A percentile compares a stretch with the other conserved stretches of the same genome.
These are phyloP conservation scores for Bonnemaisonia californica DNA, from an alignment of 31 red algal species.

Conservation along the genomic window DNA sequence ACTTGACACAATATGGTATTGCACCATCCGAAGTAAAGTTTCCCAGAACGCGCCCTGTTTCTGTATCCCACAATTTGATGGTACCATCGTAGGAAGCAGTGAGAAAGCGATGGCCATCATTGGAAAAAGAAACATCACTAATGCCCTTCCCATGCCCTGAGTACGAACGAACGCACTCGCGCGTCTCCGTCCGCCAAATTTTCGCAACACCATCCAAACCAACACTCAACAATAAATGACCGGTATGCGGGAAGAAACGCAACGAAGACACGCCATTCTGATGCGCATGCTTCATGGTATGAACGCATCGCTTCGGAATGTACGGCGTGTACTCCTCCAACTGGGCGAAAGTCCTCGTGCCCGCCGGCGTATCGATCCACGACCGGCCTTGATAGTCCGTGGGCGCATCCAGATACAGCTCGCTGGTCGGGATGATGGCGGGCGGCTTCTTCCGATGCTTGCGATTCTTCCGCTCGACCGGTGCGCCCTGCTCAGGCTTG, in stretches of 20 bases:
- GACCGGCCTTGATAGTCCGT: slow-evolving; percentile 55
- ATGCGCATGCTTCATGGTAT: slow-evolving; percentile 15
- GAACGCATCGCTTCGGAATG: slow-evolving; percentile 52
- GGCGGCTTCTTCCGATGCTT: not conserved
- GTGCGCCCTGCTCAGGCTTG: no score
- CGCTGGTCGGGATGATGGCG: slow-evolving; percentile 21
- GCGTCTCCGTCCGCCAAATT: slow-evolving; percentile 48
- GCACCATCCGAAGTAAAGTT: slow-evolving; percentile 22
- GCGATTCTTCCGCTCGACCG: not conserved
- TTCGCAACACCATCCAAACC: slow-evolving; percentile 65
- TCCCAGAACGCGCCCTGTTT: slow-evolving; percentile 57
- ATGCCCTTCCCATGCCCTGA: slow-evolving; percentile 64
- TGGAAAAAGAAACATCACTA: slow-evolving; percentile 53
- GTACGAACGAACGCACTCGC: slow-evolving; percentile 41
- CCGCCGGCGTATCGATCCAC: slow-evolving; percentile 30
- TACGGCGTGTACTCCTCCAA: slow-evolving; percentile 65
- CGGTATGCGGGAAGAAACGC: slow-evolving; percentile 56
- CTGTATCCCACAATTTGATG: slow-evolving; percentile 69
- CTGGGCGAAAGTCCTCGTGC: slow-evolving; percentile 33
- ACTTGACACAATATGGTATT: slow-evolving; percentile 59
- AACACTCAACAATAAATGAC: slow-evolving; percentile 69
- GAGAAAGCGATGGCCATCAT: slow-evolving; percentile 56
- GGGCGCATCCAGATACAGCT: slow-evolving; percentile 5
- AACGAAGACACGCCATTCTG: slow-evolving; percentile 57
- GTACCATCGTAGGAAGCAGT: slow-evolving; percentile 60